A percentile compares a stretch with the other conserved stretches of the same genome.
Conservation (phyloP, 1,139 yeast genomes). For the Pneumocystis jirovecii region DNA sequence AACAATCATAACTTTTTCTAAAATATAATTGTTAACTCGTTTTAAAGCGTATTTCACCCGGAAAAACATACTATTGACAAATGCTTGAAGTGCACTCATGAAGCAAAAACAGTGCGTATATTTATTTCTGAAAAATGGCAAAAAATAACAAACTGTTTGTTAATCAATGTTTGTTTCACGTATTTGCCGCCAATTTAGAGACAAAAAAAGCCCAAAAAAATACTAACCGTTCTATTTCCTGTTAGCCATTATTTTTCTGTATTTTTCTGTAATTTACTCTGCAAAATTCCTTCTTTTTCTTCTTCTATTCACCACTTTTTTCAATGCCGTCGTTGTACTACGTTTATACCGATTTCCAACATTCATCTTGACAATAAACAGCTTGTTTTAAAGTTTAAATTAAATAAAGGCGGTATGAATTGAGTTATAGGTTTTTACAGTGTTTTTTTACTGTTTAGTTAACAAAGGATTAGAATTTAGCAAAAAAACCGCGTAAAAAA, state of each 20-base stretch:
- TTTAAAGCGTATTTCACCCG: no score
- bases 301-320: no score
- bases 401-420: neutral
- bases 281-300: neutral
- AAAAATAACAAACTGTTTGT: neutral
- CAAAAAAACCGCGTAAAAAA: neutral
- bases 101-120: neutral
- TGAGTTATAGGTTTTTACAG: neutral
- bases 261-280: neutral
- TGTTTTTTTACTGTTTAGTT: neutral
- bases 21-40: neutral
- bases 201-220: neutral
- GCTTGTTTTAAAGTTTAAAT: neutral
- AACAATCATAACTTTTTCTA: conserved; percentile 46
- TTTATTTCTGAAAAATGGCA: neutral
- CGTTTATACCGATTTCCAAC: neutral
- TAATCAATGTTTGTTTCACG: neutral
- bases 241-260: neutral
- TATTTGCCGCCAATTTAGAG: neutral
- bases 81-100: conserved; percentile 1
- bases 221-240: neutral
- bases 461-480: neutral
- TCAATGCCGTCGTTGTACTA: neutral
- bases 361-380: neutral
- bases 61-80: neutral